Conservation (phyloP, 1,284 basidiomycete species). For the Ganoderma sinense region DNA sequence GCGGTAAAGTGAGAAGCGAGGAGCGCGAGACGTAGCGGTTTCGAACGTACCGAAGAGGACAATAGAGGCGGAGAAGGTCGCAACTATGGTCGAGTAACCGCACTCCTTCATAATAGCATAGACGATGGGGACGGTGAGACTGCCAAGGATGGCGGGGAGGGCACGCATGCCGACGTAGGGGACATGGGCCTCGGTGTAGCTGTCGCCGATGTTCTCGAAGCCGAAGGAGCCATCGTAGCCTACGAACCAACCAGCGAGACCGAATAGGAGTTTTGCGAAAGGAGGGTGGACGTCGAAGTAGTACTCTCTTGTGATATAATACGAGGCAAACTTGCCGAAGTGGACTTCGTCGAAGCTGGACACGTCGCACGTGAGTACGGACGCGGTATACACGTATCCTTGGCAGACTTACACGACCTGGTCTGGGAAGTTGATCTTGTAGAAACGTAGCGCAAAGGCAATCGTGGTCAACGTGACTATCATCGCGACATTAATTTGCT, state of each 20-base stretch:
- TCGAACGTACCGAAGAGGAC: constrained; percentile 79
- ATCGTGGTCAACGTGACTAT: constrained; percentile 72
- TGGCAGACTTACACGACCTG: constrained; percentile 86
- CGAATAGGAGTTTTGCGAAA: constrained; percentile 93
- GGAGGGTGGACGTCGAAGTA: constrained; percentile 99
- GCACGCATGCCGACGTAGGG: constrained; percentile 95
- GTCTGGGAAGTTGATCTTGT: constrained; percentile 93
- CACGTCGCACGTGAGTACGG: constrained; percentile 1
- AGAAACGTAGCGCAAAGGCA: constrained; percentile 87
- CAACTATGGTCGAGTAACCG: constrained; percentile 91
- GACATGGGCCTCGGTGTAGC: constrained; percentile 86
- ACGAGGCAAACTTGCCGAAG: constrained; percentile 94
- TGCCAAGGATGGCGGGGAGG: constrained; percentile 90
- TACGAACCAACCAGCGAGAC: constrained; percentile 93
- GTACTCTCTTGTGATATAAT: constrained; percentile 92
- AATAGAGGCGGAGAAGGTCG: constrained; percentile 87
- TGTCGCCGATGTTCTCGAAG: constrained; percentile 97
- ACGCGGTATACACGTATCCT: constrained; percentile 17
- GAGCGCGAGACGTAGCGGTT: background rate
- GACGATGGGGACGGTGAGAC: constrained; percentile 89
- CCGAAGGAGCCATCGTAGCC: constrained; percentile 95
- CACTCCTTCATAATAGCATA: constrained; percentile 98
- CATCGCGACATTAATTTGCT: constrained; percentile 62
- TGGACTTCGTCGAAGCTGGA: constrained; percentile 95
- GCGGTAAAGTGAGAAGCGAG: constrained; percentile 18